A percentile compares a stretch with the other conserved stretches of the same genome.
phyloP scores from a whole-genome alignment of 768 basidiomycete species.

The Rhizopogon roseolus region DNA sequence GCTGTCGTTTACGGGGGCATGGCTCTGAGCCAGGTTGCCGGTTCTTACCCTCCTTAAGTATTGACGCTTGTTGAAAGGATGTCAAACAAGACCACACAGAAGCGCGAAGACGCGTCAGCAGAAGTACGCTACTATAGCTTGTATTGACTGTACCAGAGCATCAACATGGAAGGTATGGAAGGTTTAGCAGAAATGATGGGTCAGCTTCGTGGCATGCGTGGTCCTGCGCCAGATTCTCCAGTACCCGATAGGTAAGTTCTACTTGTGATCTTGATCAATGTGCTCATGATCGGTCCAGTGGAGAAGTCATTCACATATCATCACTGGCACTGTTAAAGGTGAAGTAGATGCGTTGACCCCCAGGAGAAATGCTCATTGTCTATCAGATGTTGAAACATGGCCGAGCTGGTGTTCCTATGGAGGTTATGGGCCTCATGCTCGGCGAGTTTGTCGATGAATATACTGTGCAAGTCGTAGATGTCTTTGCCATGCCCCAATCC shows the following conservation, averaged over 20 bases:
- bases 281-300: slow-evolving; percentile 37
- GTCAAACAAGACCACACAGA: slow-evolving; percentile 14
- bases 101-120: slow-evolving; percentile 37
- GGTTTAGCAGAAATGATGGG: slow-evolving; percentile 47
- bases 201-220: slow-evolving; percentile 40
- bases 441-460: slow-evolving; percentile 99
- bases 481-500: slow-evolving; percentile 98
- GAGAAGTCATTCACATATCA: slow-evolving; percentile 95
- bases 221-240: slow-evolving; percentile 39
- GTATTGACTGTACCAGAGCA: background rate
- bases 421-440: slow-evolving; percentile 98
- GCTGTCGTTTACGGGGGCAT: no score
- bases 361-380: slow-evolving; percentile 2
- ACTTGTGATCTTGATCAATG: slow-evolving; percentile 3
- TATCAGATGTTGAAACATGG: slow-evolving; percentile 97
- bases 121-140: no score
- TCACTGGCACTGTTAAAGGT: slow-evolving; percentile 97
- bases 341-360: slow-evolving; percentile 7
- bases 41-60: slow-evolving; percentile 3
- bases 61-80: slow-evolving; percentile 24
- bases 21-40: no score
- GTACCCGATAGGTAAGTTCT: slow-evolving; percentile 72
- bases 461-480: slow-evolving; percentile 90
- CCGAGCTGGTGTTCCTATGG: slow-evolving; percentile 97
- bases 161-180: slow-evolving; percentile 39